Evolutionary conservation across 345 rosid genomes (phyloP).

Genomic region (Aquilaria yunnanensis): DNA sequence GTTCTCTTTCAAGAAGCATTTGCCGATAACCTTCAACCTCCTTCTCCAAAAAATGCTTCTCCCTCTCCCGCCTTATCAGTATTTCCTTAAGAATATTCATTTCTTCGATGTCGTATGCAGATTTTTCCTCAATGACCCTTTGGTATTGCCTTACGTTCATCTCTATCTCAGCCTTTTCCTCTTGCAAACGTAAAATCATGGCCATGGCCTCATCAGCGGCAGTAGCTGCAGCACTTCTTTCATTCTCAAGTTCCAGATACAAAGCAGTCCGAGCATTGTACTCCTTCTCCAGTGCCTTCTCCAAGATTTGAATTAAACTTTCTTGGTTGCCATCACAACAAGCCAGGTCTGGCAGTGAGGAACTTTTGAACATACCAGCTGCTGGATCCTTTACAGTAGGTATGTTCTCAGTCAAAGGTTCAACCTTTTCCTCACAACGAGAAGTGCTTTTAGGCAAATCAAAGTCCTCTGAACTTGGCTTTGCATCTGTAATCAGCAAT

Average conservation of each 20-base stretch:
- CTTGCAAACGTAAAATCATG: conserved; percentile 59
- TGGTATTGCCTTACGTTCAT: conserved; percentile 76
- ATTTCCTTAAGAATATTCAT: conserved; percentile 74
- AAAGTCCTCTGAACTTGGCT: conserved; percentile 22
- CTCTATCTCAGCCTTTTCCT: conserved; percentile 57
- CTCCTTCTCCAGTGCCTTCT: conserved; percentile 42
- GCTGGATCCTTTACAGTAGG: conserved; percentile 19
- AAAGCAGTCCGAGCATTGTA: conserved; percentile 33
- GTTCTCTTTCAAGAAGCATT: conserved; percentile 37
- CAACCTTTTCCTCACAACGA: conserved; percentile 23
- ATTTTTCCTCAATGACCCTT: conserved; percentile 72
- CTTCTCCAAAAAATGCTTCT: conserved; percentile 60
- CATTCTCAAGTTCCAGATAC: conserved; percentile 63
- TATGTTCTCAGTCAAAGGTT: conserved; percentile 17
- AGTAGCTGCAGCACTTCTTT: conserved; percentile 66
- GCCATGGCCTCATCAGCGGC: conserved; percentile 78
- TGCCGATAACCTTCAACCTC: conserved; percentile 54
- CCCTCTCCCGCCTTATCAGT: conserved; percentile 59
- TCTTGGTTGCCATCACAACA: conserved; percentile 19
- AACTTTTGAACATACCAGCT: conserved; percentile 18
- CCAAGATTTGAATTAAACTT: conserved; percentile 25
- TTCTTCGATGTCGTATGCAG: conserved; percentile 69
- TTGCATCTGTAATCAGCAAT: conserved; percentile 20
- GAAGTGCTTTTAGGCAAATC: conserved; percentile 13
- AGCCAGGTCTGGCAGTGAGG: conserved; percentile 19